Evolutionary conservation across 169 alveolate genomes (phyloP), one percentile per base, ranked within the genome.

Genomic region (Cystoisospora suis): DNA sequence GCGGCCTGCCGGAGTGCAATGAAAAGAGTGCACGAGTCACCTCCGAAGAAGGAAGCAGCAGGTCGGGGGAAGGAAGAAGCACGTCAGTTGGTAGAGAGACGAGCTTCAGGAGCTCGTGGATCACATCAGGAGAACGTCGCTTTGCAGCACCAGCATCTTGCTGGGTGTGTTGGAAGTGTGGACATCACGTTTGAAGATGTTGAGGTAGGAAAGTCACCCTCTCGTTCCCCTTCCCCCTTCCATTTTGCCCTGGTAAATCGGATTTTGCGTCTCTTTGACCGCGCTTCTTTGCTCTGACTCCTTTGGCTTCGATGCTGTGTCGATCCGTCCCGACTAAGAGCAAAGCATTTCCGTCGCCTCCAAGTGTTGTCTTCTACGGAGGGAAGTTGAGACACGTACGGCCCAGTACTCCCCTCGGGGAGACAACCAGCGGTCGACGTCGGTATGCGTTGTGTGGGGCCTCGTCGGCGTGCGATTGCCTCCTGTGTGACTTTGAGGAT

Each of bases 1-100:
- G 91, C 81, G 0, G 90, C 87, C 69, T 79, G 87, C 38, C 87
- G 87, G 2, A 45, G 70, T 44, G 87, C 87, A 9, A 9, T 45
- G 87, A 42, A 79, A 20, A 47, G 83, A 34, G 56, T 72, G 38
- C 27, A 72, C 40, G 58, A 72, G 58, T 34, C 58, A 38, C 77
- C 77, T 38, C 77, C 15, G 36, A 6, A 23, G 77, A 61, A 61
- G 36, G 40, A 61, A 23, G 40, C 15, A 61, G 42, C 6, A 38
- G 42, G 34, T 6, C 36, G 6, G 77, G 40, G 34, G 58, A 36
- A 72, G 45, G 20, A 12, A 72, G 56, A 20, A 56, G 58, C 27
- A 36, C 81, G 15, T 3, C 23, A 29, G 69, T n/a, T 20, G 69
- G 81, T 5, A 0, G 81, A 70, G 27, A 70, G 34, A 72, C 27